Evolutionary conservation across 2,329 filamentous ascomycete genomes (phyloP), one percentile per base, ranked within the genome.

Genomic region (Zasmidium cellare): DNA sequence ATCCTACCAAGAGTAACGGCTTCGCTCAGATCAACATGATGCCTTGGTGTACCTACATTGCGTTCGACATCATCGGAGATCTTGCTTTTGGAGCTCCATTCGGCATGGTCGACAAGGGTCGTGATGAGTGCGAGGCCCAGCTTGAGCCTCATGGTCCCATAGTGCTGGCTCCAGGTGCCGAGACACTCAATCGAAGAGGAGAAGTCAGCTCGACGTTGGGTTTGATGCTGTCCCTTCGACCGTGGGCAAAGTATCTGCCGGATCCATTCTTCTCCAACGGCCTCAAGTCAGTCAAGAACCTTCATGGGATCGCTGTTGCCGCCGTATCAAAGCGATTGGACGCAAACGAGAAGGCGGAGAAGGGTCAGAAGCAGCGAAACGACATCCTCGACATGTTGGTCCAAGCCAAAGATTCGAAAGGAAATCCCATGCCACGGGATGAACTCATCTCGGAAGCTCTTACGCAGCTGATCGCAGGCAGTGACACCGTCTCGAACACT

Each of bases 401-500:
- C 9, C 64, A 68, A 28, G 69, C 68, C 12, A 69, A 68, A 48
- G 71, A 71, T 50, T 51, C 64, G 1, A 65, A 63, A 31, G 69
- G 70, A 14, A 57, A 64, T 14, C 69, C 68, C 1, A 69, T 74
- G 67, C 62, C 63, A 18, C 60, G 63, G 3, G 57, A 64, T 9
- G 70, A 74, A 35, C 59, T 74, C 7, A 64, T 66, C 14, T 70
- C 71, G 7, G 71, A 74, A 56, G 69, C 71, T 3, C 55, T 74
- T 20, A 74, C 71, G 1, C 65, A 72, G 47, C 58, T 74, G 1
- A 73, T 74, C n/a, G 71, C 71, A 16, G 71, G 71, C 7, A 70
- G 67, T n/a, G 71, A 74, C 45, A 74, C 71, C 3, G 69, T 71
- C 6, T 70, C 67, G 19, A 73, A 73, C 56, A 72, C 71, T 1